phyloP scores from a whole-genome alignment of 257 asterid species.

The Agastache rugosa region DNA sequence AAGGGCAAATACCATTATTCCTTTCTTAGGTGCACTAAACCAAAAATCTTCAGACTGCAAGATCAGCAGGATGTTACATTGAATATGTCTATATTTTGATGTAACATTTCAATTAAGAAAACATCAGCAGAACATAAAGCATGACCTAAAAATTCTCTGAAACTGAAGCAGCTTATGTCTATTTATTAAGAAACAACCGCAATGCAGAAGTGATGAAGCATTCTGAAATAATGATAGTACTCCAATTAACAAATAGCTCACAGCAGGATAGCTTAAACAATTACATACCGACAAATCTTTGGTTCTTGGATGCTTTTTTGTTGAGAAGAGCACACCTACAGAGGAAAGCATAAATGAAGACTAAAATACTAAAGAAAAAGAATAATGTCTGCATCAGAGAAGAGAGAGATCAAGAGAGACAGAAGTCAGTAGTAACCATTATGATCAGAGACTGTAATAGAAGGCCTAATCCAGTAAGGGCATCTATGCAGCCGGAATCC shows the following conservation, averaged over 20 bases:
- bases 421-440: conserved; percentile 55
- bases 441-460: conserved; percentile 88
- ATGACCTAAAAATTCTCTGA: conserved; percentile 3
- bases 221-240: conserved; percentile 12
- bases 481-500: conserved; percentile 95
- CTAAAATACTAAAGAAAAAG: conserved; percentile 17
- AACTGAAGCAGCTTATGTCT: conserved; percentile 14
- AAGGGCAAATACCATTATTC: conserved; percentile 96
- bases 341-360: conserved; percentile 33
- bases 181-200: not conserved
- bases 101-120: conserved; percentile 7
- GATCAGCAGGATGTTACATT: conserved; percentile 27
- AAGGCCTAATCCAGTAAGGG: conserved; percentile 95
- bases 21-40: conserved; percentile 96
- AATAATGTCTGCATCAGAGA: not conserved
- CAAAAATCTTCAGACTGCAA: conserved; percentile 95
- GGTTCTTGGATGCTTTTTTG: conserved; percentile 94
- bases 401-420: conserved; percentile 11
- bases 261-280: conserved; percentile 25
- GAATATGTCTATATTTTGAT: not conserved
- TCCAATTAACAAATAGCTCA: conserved; percentile 22
- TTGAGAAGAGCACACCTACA: conserved; percentile 90
- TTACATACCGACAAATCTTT: conserved; percentile 85
- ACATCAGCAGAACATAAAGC: conserved; percentile 1
- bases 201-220: conserved; percentile 28